Evolutionary conservation across 257 asterid genomes (phyloP), one percentile per base, ranked within the genome.

Genomic region (Penstemon newberryi): DNA sequence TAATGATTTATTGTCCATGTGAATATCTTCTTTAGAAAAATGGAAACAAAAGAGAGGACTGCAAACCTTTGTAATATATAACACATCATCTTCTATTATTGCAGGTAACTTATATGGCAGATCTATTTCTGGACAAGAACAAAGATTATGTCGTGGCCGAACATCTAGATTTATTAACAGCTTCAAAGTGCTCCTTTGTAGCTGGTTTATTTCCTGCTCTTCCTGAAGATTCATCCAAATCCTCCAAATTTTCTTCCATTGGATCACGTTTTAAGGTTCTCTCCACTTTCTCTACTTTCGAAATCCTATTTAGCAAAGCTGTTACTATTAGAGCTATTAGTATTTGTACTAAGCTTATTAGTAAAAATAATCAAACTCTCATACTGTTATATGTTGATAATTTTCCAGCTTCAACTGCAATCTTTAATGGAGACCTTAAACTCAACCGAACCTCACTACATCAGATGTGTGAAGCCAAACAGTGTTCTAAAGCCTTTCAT

Each of bases 91-190:
- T 70, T 61, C 59, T 56, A 19, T 63, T 49, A 70, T 78, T 79
- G 75, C 80, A 94, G 99, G 99, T 94, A 66, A 68, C 91, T 0
- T 94, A 94, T 69, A 78, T 83, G 91, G 95, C 98, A 7, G 99
- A 94, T 81, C 86, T 89, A 60, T 94, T 94, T 80, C 84, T 94
- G 77, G 99, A 94, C 75, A 94, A 94, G 86, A 94, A 94, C 86
- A 94, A 89, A 83, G 99, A 94, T 87, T 94, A 94, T 80, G 98
- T 94, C 75, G 95, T 94, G 74, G 98, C 95, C 37, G 99, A 94
- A 81, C 97, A 94, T 83, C 98, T 89, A 78, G 99, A 83, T 79
- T 81, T 94, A 69, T 82, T 94, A 75, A 85, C 91, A 47, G 99
- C 99, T 67, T 87, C 99, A 40, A 79, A 80, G 61, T 91, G 96